Percentiles rank a stretch among this genome's conserved stretches.
phyloP scores from a whole-genome alignment of 2,329 filamentous ascomycete species.

The Macrophomina tecta region DNA sequence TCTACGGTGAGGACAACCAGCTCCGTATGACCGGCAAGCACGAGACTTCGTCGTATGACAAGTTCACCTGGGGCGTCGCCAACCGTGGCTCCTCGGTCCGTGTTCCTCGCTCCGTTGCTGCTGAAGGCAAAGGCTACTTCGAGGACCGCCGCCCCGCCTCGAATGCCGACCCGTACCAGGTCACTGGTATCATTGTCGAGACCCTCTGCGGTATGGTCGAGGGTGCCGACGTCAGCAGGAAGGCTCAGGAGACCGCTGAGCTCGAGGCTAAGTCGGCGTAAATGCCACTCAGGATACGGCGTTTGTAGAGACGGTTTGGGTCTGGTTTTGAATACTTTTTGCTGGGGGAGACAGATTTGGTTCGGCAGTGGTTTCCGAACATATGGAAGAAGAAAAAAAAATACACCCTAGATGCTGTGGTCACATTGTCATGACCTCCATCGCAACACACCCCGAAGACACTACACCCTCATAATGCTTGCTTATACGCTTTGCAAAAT shows the following conservation, averaged over 20 bases:
- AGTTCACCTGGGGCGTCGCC: conserved; percentile 92
- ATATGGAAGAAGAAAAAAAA: conserved; percentile 18
- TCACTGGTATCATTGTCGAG: conserved; percentile 80
- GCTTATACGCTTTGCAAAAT: conserved; percentile 15
- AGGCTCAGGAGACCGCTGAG: conserved; percentile 41
- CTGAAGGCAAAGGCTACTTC: conserved; percentile 94
- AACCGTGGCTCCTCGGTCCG: conserved; percentile 95
- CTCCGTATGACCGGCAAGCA: conserved; percentile 89
- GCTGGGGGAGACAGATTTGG: not conserved
- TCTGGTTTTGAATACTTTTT: conserved; percentile 1
- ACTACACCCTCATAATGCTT: conserved; percentile 17
- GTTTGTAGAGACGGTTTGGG: conserved; percentile 21
- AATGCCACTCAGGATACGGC: not conserved
- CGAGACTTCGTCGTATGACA: conserved; percentile 93
- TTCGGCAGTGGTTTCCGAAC: not conserved
- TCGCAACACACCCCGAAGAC: not conserved
- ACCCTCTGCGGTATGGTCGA: conserved; percentile 62
- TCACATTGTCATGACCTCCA: not conserved
- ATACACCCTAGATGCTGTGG: conserved; percentile 13
- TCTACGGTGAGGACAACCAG: conserved; percentile 96
- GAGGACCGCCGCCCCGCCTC: conserved; percentile 73
- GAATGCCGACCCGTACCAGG: conserved; percentile 87
- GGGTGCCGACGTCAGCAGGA: conserved; percentile 53
- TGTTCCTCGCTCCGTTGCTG: conserved; percentile 83
- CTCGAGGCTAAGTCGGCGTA: conserved; percentile 15